Evolutionary conservation across 192 early-diverging fungal species (phyloP).

Genomic region (Backusella macrospora): DNA sequence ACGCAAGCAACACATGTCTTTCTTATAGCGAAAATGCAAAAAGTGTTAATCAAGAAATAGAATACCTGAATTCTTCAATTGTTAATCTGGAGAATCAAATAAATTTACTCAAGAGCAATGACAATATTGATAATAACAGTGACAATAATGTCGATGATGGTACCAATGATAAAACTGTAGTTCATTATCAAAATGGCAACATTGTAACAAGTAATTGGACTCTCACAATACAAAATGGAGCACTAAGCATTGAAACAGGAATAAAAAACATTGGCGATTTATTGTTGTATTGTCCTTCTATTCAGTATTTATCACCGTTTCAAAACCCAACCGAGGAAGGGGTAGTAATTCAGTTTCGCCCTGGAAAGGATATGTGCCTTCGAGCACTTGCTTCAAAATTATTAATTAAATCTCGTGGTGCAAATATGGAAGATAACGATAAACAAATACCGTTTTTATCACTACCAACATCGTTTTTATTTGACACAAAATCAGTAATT

Average conservation of each 20-base stretch:
- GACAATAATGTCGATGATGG: neutral
- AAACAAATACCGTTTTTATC: neutral
- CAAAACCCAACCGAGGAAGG: neutral
- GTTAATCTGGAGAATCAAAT: neutral
- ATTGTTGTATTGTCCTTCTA: neutral
- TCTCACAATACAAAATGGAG: neutral
- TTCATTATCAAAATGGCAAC: neutral
- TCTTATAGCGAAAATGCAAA: conserved; percentile 1
- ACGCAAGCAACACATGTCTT: neutral
- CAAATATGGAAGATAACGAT: neutral
- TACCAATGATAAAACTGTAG: neutral
- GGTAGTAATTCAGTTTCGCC: neutral
- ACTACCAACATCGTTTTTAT: neutral
- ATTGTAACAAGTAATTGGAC: neutral
- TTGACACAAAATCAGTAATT: neutral
- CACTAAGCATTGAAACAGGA: neutral
- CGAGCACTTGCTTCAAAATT: neutral
- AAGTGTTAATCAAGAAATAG: neutral
- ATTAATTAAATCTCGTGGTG: neutral
- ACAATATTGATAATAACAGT: neutral
- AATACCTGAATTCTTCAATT: neutral
- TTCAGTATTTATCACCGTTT: conserved; percentile 3
- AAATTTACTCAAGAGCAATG: neutral
- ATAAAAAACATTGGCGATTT: neutral
- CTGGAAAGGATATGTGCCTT: neutral